Evolutionary conservation across 2,329 filamentous ascomycete genomes (phyloP).

Genomic region (Acephala macrosclerotiorum): DNA sequence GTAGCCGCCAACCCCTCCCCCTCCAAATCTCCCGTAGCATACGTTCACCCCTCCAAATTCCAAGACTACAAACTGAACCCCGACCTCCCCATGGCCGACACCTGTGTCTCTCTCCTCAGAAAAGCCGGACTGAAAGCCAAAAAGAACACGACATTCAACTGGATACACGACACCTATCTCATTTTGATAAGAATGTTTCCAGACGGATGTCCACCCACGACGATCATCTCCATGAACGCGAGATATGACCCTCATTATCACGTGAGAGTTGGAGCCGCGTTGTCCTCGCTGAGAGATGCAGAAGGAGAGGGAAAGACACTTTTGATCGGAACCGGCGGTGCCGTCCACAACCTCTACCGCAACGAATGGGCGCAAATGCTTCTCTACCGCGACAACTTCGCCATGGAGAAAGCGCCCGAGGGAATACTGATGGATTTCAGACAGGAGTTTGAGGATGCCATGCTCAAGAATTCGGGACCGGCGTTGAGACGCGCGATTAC

Average conservation of each 20-base stretch:
- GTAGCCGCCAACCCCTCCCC: conserved; percentile 67
- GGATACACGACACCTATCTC: conserved; percentile 77
- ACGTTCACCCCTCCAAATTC: conserved; percentile 72
- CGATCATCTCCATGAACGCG: conserved; percentile 62
- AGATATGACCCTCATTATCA: conserved; percentile 64
- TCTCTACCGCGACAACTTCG: conserved; percentile 62
- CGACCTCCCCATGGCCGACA: conserved; percentile 60
- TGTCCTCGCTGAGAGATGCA: conserved; percentile 61
- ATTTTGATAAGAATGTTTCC: conserved; percentile 77
- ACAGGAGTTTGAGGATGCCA: conserved; percentile 67
- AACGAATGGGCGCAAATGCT: conserved; percentile 73
- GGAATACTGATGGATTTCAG: conserved; percentile 69
- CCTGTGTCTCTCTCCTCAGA: conserved; percentile 57
- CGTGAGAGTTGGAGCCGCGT: conserved; percentile 61
- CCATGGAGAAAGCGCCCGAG: conserved; percentile 64
- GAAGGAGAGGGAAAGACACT: conserved; percentile 60
- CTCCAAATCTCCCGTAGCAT: conserved; percentile 68
- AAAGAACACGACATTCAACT: conserved; percentile 65
- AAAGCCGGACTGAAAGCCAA: conserved; percentile 60
- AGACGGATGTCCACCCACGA: conserved; percentile 67
- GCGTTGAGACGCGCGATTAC: conserved; percentile 61
- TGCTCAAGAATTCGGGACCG: conserved; percentile 62
- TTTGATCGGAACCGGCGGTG: conserved; percentile 64
- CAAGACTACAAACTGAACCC: conserved; percentile 65
- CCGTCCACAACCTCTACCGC: conserved; percentile 75